Percentiles rank a stretch among this genome's conserved stretches.
phyloP scores from a whole-genome alignment of 179 eudicot species.

The Carnegiea gigantea region DNA sequence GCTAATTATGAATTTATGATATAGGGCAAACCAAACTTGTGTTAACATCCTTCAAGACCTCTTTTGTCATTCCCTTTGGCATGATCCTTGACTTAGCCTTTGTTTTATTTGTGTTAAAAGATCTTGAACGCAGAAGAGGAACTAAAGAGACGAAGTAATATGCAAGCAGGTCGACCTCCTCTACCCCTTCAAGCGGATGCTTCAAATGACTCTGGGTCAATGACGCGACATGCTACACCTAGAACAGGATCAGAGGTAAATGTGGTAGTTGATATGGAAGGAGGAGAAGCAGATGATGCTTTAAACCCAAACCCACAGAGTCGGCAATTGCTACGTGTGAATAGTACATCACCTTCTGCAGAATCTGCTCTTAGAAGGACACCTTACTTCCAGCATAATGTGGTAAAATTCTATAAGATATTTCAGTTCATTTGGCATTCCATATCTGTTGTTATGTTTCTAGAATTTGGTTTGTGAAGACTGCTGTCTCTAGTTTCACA shows the following conservation, averaged over 20 bases:
- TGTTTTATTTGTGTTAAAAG: conserved; percentile 38
- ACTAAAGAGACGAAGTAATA: conserved; percentile 65
- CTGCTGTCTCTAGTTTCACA: neutral
- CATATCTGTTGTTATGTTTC: neutral
- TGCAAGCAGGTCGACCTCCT: conserved; percentile 56
- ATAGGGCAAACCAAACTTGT: no score
- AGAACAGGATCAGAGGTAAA: conserved; percentile 68
- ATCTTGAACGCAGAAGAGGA: conserved; percentile 94
- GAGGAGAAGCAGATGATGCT: conserved; percentile 61
- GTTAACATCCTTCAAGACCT: neutral
- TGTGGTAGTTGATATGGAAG: conserved; percentile 49
- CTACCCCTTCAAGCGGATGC: conserved; percentile 78
- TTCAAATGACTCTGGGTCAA: conserved; percentile 78
- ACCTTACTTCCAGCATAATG: conserved; percentile 44
- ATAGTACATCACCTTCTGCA: conserved; percentile 83
- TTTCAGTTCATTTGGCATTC: neutral
- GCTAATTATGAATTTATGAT: neutral
- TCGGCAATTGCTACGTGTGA: conserved; percentile 60
- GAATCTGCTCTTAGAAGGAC: conserved; percentile 80
- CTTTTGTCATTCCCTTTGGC: neutral
- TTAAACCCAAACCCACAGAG: conserved; percentile 51
- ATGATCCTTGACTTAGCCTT: conserved; percentile 5
- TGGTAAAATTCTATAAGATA: conserved; percentile 42
- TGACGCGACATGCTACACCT: conserved; percentile 75
- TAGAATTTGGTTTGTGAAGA: neutral